phyloP scores from a whole-genome alignment of 2,329 filamentous ascomycete genomes.

The Bipolaris gigantea region DNA sequence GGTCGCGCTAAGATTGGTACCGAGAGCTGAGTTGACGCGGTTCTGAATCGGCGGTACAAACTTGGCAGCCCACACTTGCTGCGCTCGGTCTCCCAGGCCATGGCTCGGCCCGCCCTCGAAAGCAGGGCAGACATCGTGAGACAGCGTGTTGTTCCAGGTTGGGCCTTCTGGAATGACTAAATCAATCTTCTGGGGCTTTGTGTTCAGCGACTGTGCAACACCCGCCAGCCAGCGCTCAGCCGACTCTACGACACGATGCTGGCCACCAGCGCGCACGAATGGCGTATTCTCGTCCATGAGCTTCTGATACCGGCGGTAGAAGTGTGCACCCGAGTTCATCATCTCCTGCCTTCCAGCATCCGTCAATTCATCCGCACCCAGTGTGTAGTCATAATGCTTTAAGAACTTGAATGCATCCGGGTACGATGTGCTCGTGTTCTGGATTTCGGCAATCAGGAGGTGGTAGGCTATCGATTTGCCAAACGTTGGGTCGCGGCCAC shows the following conservation, averaged over 20 bases:
- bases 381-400: slow-evolving; percentile 67
- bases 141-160: slow-evolving; percentile 78
- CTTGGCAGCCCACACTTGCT: slow-evolving; percentile 60
- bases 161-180: slow-evolving; percentile 69
- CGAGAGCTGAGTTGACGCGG: slow-evolving; percentile 70
- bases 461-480: slow-evolving; percentile 68
- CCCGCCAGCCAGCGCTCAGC: slow-evolving; percentile 75
- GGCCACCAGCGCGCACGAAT: slow-evolving; percentile 72
- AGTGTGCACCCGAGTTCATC: slow-evolving; percentile 73
- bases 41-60: slow-evolving; percentile 70
- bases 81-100: slow-evolving; percentile 53
- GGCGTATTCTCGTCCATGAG: slow-evolving; percentile 63
- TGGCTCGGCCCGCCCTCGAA: slow-evolving; percentile 66
- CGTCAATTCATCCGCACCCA: slow-evolving; percentile 72
- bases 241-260: slow-evolving; percentile 72
- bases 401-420: slow-evolving; percentile 70
- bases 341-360: slow-evolving; percentile 69
- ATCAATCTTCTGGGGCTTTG: slow-evolving; percentile 47
- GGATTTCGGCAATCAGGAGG: slow-evolving; percentile 66
- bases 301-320: slow-evolving; percentile 70
- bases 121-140: slow-evolving; percentile 68
- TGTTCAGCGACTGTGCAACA: slow-evolving; percentile 61
- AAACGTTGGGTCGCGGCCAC: slow-evolving; percentile 76
- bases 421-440: slow-evolving; percentile 59
- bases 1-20: slow-evolving; percentile 63